Evolutionary conservation across 2,329 filamentous ascomycete species (phyloP), one percentile per base, ranked within the genome.

Genomic region (Tolypocladium tundrense): DNA sequence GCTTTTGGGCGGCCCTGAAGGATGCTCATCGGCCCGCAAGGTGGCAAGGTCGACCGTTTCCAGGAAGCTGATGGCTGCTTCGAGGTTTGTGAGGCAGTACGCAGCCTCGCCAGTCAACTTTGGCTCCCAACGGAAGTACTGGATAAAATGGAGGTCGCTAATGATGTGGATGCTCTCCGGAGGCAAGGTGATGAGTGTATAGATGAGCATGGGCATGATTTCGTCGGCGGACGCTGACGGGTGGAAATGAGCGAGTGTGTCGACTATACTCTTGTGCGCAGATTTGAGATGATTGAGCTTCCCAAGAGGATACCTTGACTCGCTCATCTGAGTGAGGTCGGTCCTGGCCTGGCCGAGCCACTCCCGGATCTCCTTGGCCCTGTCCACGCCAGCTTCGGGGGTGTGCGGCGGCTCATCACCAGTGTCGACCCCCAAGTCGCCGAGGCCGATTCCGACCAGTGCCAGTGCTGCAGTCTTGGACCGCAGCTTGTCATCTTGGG

Each of bases 171-270:
- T 86, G 40, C 87, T 84, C 71, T 94, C 89, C 0, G 92, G 88
- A 0, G 91, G 88, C 51, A 92, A 87, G 3, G 91, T 97, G 69
- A 99, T 95, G 60, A 99, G 82, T 0, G 91, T 90, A 75, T 96
- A 99, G 61, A 99, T 99, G 61, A 99, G 81, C 72, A 96, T 96
- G 0, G 94, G 94, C 70, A 99, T 86, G 57, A 99, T 95, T 73
- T 97, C 94, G 69, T 99, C 94, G 3, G 94, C 94, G 1, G 94
- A 97, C 1, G 94, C 96, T 0, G 92, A 86, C 21, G 83, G 84
- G 61, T 86, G 84, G 60, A 87, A 86, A 64, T 84, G 79, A 4
- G 83, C 80, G 54, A 87, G 72, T 1, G 91, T 92, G 70, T 97
- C 93, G 54, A 99, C 94, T 62, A 99, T 97, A 62, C 87, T 88